Evolutionary conservation across 768 basidiomycete genomes (phyloP).

Genomic region (Rhizopogon sp.): DNA sequence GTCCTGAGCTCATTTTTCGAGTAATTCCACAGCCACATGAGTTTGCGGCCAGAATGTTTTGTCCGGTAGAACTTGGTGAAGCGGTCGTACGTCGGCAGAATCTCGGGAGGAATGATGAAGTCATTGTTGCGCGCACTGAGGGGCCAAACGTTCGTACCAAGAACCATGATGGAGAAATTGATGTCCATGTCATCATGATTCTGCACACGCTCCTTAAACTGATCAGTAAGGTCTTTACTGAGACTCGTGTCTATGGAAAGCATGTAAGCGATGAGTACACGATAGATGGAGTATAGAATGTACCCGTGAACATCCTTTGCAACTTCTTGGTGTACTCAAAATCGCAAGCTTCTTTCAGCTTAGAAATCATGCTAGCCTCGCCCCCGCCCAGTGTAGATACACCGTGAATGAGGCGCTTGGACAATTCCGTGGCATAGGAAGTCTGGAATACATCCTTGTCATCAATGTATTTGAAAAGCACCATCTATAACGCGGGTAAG

Average conservation of each 20-base stretch:
- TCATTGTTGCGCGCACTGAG: conserved; percentile 78
- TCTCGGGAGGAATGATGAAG: conserved; percentile 85
- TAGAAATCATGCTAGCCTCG: conserved; percentile 97
- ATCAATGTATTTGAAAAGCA: conserved; percentile 95
- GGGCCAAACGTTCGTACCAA: conserved; percentile 97
- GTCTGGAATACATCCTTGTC: conserved; percentile 99
- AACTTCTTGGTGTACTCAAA: conserved; percentile 97
- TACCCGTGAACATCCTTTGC: conserved; percentile 95
- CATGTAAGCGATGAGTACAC: not conserved
- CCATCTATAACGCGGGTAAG: conserved; percentile 58
- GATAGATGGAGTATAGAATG: conserved; percentile 5
- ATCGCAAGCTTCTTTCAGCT: conserved; percentile 93
- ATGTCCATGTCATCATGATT: conserved; percentile 84
- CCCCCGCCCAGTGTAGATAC: conserved; percentile 94
- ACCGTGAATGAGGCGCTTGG: conserved; percentile 86
- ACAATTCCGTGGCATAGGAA: conserved; percentile 95
- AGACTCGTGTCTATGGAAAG: conserved; percentile 39
- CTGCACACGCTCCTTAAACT: conserved; percentile 91
- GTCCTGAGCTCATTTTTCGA: conserved; percentile 95
- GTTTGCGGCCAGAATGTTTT: conserved; percentile 90
- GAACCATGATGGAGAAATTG: conserved; percentile 89
- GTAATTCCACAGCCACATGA: conserved; percentile 99
- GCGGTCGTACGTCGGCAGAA: conserved; percentile 81
- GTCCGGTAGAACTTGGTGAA: conserved; percentile 92
- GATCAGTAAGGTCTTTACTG: conserved; percentile 93